Evolutionary conservation across 805 yeast species (phyloP), one percentile per base, ranked within the genome.

Genomic region (Clavispora santaluciae): DNA sequence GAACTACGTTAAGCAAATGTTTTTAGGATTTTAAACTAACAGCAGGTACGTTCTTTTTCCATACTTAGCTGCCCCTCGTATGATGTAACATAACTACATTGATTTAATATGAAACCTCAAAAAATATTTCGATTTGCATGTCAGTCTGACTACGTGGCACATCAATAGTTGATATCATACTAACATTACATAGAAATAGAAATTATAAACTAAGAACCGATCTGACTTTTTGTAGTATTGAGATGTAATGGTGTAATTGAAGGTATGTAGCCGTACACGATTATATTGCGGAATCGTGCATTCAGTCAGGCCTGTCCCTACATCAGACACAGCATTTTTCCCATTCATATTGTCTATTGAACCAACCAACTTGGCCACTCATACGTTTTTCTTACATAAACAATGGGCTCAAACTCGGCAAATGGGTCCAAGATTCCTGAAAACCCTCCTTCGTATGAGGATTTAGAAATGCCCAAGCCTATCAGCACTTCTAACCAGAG

Each of bases 121-220:
- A 46, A 49, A 55, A 45, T 40, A 35, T 50, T 57, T 49, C 64
- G 67, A 64, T 64, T 64, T 64, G 69, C 69, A 64, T 61, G 69
- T 64, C 69, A 64, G 69, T 62, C 69, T 64, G 69, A 64, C 53
- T 20, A 21, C 36, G 33, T 35, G 37, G 22, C 41, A 37, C 22
- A 23, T 25, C 5, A 30, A 31, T 17, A 22, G 16, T 33, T 33
- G 16, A 38, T 33, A 26, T 22, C 35, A 20, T 36, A 26, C 21
- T 22, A 35, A 13, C 25, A 12, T 11, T 33, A 26, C 17, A 16
- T 25, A 22, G 18, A 20, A n/a, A n/a, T n/a, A n/a, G n/a, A n/a
- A n/a, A n/a, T n/a, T n/a, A n/a, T n/a, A n/a, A n/a, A n/a, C n/a
- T n/a, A n/a, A n/a, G n/a, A n/a, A n/a, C n/a, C n/a, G n/a, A n/a